Percentiles rank a stretch among this genome's conserved stretches.
These are phyloP conservation scores for Encephalitozoon romaleae DNA, from an alignment of 371 early-diverging fungal genomes.

Conservation along the genomic window DNA sequence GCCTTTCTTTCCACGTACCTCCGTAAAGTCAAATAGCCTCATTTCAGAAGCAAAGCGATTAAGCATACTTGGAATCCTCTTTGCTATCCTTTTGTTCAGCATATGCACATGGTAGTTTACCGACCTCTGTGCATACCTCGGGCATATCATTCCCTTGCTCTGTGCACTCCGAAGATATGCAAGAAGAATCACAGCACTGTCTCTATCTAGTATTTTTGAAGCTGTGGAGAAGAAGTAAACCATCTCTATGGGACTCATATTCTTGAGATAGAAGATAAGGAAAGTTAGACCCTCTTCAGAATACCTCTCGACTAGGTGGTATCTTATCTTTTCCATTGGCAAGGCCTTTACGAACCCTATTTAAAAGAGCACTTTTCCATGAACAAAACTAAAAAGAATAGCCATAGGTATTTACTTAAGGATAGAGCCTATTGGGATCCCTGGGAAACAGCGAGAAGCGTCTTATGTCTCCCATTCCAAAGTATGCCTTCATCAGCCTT, in stretches of 20 bases:
- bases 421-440: constrained; percentile 86
- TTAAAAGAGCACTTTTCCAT: background rate
- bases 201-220: background rate
- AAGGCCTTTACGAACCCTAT: background rate
- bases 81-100: constrained; percentile 18
- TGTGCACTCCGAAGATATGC: constrained; percentile 4
- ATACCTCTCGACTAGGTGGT: background rate
- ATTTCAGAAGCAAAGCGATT: background rate
- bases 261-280: constrained; percentile 8
- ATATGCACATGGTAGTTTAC: constrained; percentile 23
- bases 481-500: constrained; percentile 90
- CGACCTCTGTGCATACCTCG: constrained; percentile 26
- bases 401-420: constrained; percentile 64
- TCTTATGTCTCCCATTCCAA: constrained; percentile 88
- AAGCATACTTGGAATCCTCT: background rate
- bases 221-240: constrained; percentile 12
- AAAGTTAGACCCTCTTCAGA: constrained; percentile 4
- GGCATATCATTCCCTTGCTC: background rate
- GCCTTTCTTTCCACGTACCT: background rate
- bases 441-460: constrained; percentile 91
- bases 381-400: background rate
- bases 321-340: constrained; percentile 17
- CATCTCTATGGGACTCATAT: constrained; percentile 16
- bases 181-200: background rate
- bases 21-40: constrained; percentile 11